Base-by-base conservation (phyloP, 176 grass and related monocot genomes). In the Oryza brachyantha region DNA sequence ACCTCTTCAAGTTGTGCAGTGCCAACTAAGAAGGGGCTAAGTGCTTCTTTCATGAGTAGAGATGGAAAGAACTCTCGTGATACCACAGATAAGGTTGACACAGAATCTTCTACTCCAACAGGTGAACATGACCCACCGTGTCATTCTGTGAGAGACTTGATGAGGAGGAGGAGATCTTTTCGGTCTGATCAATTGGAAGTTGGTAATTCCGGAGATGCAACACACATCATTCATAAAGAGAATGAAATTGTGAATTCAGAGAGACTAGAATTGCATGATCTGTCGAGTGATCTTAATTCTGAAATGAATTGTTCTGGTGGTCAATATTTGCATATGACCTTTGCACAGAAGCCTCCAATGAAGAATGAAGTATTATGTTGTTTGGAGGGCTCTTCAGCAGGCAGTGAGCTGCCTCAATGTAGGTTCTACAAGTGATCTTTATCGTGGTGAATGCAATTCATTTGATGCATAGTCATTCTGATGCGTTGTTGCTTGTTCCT, bases 71-170 rank as follows among this genome's bases (percentile, higher is more conserved):
- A 68, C 45, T 55, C 14, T 64, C 52, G 67, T 91, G 42, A 26
- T 90, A 64, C 19, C 32, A 29, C 65, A 79, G 69, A 46, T 17
- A 41, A 59, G 86, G 63, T 57, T 77, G 81, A 66, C 40, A 55
- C 2, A 16, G 80, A 81, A 52, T 79, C 88, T 85, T 88, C 85
- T 86, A 52, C 40, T 83, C 67, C 31, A 28, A 79, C 66, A 70
- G 65, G 76, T 68, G 74, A 81, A 73, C 52, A 87, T 73, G 55
- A 62, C 65, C 61, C 77, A 76, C 24, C 43, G 26, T 45, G 72
- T 25, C 77, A 81, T 82, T 97, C 94, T 88, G 68, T 94, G 70
- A 94, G 94, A 42, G 94, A 97, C 59, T 85, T 94, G 39, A 97
- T 97, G 94, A 94, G 91, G 34, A 86, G 64, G 78, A 93, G 73